phyloP scores from a whole-genome alignment of 257 asterid genomes.

The Solanum pimpinellifolium region DNA sequence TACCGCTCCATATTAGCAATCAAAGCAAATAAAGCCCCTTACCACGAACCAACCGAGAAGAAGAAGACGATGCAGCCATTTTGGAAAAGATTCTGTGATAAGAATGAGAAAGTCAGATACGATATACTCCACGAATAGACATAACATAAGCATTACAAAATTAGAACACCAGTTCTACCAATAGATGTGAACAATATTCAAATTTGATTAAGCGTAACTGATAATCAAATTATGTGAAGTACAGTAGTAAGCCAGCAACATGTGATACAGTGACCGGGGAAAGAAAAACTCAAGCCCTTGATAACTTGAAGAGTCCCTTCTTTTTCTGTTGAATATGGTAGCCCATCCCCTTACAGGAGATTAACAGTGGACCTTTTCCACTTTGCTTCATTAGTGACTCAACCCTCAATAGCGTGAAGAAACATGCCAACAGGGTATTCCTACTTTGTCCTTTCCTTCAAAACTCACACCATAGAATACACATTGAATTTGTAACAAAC shows the following conservation, averaged over 20 bases:
- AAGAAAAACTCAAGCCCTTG: not conserved
- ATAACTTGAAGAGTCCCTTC: not conserved
- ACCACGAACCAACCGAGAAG: conserved; percentile 1
- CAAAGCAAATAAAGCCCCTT: not conserved
- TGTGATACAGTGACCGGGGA: not conserved
- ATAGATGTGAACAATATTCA: not conserved
- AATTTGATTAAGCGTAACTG: not conserved
- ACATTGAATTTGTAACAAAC: not conserved
- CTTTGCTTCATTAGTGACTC: not conserved
- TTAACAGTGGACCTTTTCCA: not conserved
- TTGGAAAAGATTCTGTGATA: not conserved
- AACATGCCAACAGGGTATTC: not conserved
- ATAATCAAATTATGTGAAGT: not conserved
- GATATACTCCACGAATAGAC: not conserved
- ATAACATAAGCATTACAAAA: not conserved
- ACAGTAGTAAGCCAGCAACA: not conserved
- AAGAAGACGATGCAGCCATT: conserved; percentile 7
- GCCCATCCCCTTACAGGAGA: not conserved
- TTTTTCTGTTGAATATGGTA: not conserved
- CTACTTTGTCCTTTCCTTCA: not conserved
- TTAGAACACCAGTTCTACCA: not conserved
- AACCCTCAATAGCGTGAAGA: not conserved
- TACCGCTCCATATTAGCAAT: not conserved
- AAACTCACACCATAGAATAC: not conserved
- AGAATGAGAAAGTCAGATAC: not conserved